These are phyloP conservation scores for Polytrichum formosum DNA, from an alignment of 225 moss, liverwort and hornwort genomes.

Conservation along the genomic window DNA sequence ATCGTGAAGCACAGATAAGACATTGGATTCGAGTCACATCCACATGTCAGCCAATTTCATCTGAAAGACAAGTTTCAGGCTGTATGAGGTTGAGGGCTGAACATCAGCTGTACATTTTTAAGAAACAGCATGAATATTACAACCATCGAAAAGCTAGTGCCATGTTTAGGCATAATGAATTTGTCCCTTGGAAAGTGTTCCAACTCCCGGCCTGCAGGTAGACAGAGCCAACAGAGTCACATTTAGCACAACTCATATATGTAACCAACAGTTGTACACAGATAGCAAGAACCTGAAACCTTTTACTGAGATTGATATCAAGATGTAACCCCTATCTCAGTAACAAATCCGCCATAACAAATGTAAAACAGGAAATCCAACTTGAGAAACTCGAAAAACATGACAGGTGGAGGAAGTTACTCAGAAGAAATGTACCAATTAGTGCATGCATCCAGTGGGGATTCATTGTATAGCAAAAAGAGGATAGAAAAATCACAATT, in stretches of 20 bases:
- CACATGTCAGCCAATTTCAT: not conserved
- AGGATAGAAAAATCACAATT: no score
- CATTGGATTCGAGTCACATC: not conserved
- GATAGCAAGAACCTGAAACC: constrained; percentile 27
- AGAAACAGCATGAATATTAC: constrained; percentile 14
- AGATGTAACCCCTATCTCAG: not conserved
- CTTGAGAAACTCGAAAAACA: not conserved
- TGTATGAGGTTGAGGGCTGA: constrained; percentile 12
- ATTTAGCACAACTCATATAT: constrained; percentile 12
- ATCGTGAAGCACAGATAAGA: no score
- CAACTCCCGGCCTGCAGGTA: constrained; percentile 12
- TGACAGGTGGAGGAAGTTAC: not conserved
- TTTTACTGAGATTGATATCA: constrained; percentile 15
- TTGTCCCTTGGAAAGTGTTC: constrained; percentile 7
- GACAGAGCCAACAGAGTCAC: no score
- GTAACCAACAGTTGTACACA: constrained; percentile 20
- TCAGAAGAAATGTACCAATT: not conserved
- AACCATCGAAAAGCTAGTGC: constrained; percentile 21
- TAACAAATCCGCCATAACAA: constrained; percentile 6
- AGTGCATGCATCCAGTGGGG: not conserved
- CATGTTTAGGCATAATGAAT: constrained; percentile 10
- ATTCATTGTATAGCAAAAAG: not conserved
- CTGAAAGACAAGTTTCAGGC: constrained; percentile 15
- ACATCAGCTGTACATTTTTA: constrained; percentile 13
- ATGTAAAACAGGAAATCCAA: constrained; percentile 6